These are phyloP conservation scores for Russula olivacea DNA, from an alignment of 768 basidiomycete genomes.

Conservation along the genomic window DNA sequence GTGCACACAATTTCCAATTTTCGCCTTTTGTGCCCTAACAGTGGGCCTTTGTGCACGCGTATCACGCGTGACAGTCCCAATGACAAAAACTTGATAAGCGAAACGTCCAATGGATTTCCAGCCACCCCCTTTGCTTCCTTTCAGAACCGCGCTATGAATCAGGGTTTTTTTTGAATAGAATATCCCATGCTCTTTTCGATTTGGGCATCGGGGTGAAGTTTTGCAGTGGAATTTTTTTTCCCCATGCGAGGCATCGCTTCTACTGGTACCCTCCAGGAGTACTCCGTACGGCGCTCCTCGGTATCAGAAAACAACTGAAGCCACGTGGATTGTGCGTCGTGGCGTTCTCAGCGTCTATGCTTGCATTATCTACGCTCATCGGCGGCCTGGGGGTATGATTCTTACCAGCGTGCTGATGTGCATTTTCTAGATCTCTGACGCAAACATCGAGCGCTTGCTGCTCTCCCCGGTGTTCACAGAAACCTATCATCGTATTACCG, in stretches of 20 bases:
- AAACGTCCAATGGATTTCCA: neutral
- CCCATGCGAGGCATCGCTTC: slow-evolving; percentile 1
- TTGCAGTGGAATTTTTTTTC: neutral
- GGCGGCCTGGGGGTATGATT: neutral
- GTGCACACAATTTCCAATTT: neutral
- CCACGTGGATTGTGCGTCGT: neutral
- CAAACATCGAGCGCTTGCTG: slow-evolving; percentile 56
- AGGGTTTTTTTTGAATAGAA: neutral
- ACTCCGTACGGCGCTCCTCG: neutral
- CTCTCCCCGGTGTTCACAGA: slow-evolving; percentile 56
- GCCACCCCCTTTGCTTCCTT: neutral
- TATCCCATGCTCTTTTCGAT: neutral
- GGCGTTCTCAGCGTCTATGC: slow-evolving; percentile 10
- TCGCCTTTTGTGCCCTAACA: neutral
- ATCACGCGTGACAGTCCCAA: neutral
- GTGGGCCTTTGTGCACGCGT: neutral
- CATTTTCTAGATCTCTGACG: slow-evolving; percentile 45
- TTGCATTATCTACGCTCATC: neutral
- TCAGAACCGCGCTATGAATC: neutral
- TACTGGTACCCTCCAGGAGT: neutral
- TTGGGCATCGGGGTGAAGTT: slow-evolving; percentile 1
- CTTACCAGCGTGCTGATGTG: slow-evolving; percentile 7
- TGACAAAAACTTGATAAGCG: neutral
- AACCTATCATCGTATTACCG: slow-evolving; percentile 57
- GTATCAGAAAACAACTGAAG: slow-evolving; percentile 1